phyloP scores from a whole-genome alignment of 129 eudicot species.

The Flaveria bidentis region DNA sequence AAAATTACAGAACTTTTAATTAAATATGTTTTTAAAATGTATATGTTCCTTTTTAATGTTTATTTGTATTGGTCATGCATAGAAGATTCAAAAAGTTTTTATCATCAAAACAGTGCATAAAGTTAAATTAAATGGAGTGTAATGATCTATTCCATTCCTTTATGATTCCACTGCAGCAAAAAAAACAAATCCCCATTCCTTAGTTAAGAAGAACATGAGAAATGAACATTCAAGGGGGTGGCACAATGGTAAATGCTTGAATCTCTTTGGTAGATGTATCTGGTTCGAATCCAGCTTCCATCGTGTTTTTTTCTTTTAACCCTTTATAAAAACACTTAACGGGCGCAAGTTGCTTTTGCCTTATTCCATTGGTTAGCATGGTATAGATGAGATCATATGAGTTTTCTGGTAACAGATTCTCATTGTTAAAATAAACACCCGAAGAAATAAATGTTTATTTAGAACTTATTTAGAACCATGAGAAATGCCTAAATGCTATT shows the following conservation, averaged over 20 bases:
- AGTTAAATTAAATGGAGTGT: background rate
- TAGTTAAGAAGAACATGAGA: background rate
- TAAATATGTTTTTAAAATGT: background rate
- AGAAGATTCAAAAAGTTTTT: background rate
- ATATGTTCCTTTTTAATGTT: background rate
- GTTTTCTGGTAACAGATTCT: background rate
- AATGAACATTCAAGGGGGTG: background rate
- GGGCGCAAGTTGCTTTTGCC: background rate
- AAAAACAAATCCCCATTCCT: background rate
- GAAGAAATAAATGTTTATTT: background rate
- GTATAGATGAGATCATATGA: background rate
- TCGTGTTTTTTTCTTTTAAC: background rate
- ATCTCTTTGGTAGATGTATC: background rate
- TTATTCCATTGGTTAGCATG: background rate
- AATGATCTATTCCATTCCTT: background rate
- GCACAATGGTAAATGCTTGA: background rate
- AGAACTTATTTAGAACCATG: conserved; percentile 18
- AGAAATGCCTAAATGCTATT: conserved; percentile 26
- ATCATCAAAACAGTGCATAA: background rate
- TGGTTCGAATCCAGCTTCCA: background rate
- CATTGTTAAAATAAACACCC: background rate
- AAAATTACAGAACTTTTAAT: background rate
- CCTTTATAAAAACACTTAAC: background rate
- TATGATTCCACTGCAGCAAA: background rate
- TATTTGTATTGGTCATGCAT: background rate